Base-by-base conservation (phyloP, 176 grass and related monocot genomes). In the Poa pratensis region DNA sequence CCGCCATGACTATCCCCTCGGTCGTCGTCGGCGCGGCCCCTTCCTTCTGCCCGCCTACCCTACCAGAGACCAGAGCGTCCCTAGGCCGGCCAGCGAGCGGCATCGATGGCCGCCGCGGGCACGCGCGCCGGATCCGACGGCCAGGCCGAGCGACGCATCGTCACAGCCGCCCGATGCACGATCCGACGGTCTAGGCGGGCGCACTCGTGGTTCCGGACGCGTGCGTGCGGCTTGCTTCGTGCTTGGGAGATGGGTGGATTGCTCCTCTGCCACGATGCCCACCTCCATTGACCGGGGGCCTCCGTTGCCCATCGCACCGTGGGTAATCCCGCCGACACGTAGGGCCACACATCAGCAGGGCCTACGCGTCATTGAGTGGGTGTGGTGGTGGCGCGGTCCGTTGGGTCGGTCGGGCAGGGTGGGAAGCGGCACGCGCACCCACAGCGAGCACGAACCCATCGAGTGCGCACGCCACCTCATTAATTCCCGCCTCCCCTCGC, bases 381-480 rank as follows among this genome's bases (percentile, higher is more conserved):
- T 0, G 7, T 22, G 22, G 42, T 11, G 20, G 20, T 6, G 3
- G 42, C 12, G 70, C n/a, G 15, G 62, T 3, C 0, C 27, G 2
- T 0, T 9, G 27, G 62, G 11, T 60, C 19, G 75, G 6, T 60
- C 12, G 69, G 35, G 77, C 39, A 9, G 8, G 85, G 85, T 87
- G 85, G 78, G 85, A 74, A 54, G 85, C 68, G 69, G 78, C 82
- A 87, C 78, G 78, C 85, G 85, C 85, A 81, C 69, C 78, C 55
- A 59, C 57, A 42, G 76, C 35, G 13, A 73, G 70, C 71, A 74
- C 71, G 78, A 72, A 82, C 79, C 70, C 85, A 87, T 86, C 86
- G 79, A 87, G 86, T 82, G 79, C 86, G 86, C 79, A 87, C 79
- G 86, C 86, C 86, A 82, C 79, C 79, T 82, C 79, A 87, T 87